A percentile compares a stretch with the other conserved stretches of the same genome.
These are phyloP conservation scores for Aquilaria sinensis DNA, from an alignment of 345 rosid genomes.

Conservation along the genomic window DNA sequence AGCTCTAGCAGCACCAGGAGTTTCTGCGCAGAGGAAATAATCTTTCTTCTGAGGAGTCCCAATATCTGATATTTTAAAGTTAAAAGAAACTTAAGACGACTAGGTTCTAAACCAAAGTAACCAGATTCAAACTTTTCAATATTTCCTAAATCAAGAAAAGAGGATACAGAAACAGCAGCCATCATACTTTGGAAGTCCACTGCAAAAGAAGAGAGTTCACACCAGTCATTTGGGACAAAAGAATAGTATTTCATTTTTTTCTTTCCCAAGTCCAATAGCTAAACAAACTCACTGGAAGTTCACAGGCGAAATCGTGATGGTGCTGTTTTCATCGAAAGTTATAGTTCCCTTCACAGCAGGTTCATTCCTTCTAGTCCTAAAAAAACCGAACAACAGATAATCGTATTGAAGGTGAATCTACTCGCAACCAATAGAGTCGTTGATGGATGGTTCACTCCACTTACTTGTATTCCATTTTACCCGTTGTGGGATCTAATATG, in stretches of 20 bases:
- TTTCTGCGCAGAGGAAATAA: slow-evolving; percentile 93
- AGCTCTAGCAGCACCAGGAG: slow-evolving; percentile 97
- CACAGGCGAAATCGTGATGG: slow-evolving; percentile 79
- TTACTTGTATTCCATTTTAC: slow-evolving; percentile 64
- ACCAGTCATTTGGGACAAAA: slow-evolving; percentile 8
- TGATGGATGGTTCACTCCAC: too few species aligned
- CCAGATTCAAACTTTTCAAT: background rate
- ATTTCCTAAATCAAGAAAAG: background rate
- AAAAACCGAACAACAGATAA: slow-evolving; percentile 13
- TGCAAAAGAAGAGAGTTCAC: slow-evolving; percentile 28
- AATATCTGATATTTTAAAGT: slow-evolving; percentile 45
- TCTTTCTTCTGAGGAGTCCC: slow-evolving; percentile 97
- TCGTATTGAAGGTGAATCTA: too few species aligned
- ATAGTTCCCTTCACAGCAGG: slow-evolving; percentile 81
- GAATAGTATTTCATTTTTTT: background rate
- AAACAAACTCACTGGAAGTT: slow-evolving; percentile 77
- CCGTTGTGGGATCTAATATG: slow-evolving; percentile 91
- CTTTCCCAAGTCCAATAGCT: slow-evolving; percentile 5
- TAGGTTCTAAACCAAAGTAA: background rate
- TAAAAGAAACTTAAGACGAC: slow-evolving; percentile 1
- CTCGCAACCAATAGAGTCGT: too few species aligned
- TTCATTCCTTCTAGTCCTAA: slow-evolving; percentile 85
- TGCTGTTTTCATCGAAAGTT: slow-evolving; percentile 81
- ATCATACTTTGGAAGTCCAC: slow-evolving; percentile 93
- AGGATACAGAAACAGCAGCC: slow-evolving; percentile 99